Percentiles rank a stretch among this genome's conserved stretches.
Conservation (phyloP, 176 grass and related monocot genomes). For the Lolium perenne region DNA sequence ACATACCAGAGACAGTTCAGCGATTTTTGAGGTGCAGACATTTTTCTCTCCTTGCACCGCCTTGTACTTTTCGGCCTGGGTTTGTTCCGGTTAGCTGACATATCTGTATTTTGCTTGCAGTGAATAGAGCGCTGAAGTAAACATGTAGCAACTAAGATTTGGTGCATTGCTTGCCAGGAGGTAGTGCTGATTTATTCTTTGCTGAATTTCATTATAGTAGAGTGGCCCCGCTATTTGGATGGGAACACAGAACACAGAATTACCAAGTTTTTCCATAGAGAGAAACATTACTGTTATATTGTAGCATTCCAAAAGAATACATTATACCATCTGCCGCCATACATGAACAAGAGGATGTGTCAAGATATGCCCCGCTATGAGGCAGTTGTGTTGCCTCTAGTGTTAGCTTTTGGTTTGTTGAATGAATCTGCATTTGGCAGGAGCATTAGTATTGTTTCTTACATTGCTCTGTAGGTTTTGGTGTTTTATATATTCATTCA, state of each 20-base stretch:
- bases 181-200: slow-evolving; percentile 17
- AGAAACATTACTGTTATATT: not conserved
- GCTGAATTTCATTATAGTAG: not conserved
- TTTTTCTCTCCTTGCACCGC: not conserved
- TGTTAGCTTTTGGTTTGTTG: not conserved
- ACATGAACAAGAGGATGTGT: not conserved
- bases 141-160: not conserved
- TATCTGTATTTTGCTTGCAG: slow-evolving; percentile 22
- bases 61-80: not conserved
- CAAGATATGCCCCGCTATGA: not conserved
- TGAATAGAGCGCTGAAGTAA: slow-evolving; percentile 26
- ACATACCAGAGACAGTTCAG: slow-evolving; percentile 67
- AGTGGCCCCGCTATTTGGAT: slow-evolving; percentile 9
- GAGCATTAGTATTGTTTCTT: not conserved
- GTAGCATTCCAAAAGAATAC: not conserved
- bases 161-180: not conserved
- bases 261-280: not conserved
- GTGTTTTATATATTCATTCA: not conserved
- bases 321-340: not conserved
- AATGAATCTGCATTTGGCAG: slow-evolving; percentile 9
- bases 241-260: not conserved
- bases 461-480: not conserved
- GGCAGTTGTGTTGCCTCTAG: not conserved
- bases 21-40: slow-evolving; percentile 48
- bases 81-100: slow-evolving; percentile 20